Evolutionary conservation across 73 alveolate genomes (phyloP).

Genomic region (Symbiodinium natans): DNA sequence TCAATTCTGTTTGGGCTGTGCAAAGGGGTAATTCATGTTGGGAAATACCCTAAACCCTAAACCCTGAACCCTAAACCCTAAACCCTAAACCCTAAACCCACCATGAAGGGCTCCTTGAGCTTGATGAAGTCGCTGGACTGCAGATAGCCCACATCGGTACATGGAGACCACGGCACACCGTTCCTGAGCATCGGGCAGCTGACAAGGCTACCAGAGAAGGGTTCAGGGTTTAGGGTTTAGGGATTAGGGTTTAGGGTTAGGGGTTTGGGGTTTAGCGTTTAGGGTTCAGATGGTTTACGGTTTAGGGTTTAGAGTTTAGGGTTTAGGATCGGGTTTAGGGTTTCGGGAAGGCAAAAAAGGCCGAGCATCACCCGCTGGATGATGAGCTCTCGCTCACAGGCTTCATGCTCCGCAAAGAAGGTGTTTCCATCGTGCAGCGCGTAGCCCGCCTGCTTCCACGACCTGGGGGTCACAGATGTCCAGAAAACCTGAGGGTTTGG

Average conservation of each 20-base stretch:
- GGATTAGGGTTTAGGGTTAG: too few relatives aligned
- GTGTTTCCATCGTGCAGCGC: background rate
- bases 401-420: conserved; percentile 25
- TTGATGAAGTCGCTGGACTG: background rate
- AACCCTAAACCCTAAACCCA: too few relatives aligned
- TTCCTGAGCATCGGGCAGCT: background rate
- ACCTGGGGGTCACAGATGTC: conserved; percentile 7
- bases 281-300: too few relatives aligned
- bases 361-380: conserved; percentile 44
- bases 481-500: too few relatives aligned
- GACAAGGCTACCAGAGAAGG: too few relatives aligned
- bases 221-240: background rate
- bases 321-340: background rate
- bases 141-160: background rate
- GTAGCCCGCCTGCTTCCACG: conserved; percentile 57
- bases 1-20: too few relatives aligned
- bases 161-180: background rate
- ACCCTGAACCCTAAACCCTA: too few relatives aligned
- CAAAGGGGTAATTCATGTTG: too few relatives aligned
- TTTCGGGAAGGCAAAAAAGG: background rate
- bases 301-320: too few relatives aligned
- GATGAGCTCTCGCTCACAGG: conserved; percentile 32
- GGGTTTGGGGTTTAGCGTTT: too few relatives aligned
- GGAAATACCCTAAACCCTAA: too few relatives aligned
- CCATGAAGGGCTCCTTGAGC: too few relatives aligned